Base-by-base conservation (phyloP, 441 rosid genomes). In the Gossypium gossypioides region DNA sequence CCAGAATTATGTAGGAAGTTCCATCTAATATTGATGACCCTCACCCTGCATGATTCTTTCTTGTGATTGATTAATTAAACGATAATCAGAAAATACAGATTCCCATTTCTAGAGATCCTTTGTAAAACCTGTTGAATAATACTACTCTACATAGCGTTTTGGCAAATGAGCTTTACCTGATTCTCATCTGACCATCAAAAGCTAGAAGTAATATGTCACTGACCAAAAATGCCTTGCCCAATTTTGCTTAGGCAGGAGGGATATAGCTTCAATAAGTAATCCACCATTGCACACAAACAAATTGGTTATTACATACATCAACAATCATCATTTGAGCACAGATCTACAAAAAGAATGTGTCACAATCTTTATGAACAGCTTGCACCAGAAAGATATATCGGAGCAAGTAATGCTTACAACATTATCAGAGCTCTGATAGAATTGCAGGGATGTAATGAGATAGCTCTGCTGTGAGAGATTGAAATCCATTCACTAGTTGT, bases 391-490 rank as follows among this genome's bases (percentile, higher is more conserved):
- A 71, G 58, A 58, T 57, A 42, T 16, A 9, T 48, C 4, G 50
- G 29, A 46, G 73, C 66, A 75, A 60, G 71, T 55, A 46, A 62
- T 55, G 51, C 58, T 42, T 48, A 37, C 72, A 68, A 72, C 46
- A 58, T 7, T n/a, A 40, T 86, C 82, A 94, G 73, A 92, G 96
- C 84, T 95, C 98, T 1, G 99, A 93, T 75, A 95, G 96, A 81
- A 95, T 95, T 61, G 99, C 98, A 8, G 98, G 99, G 66, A 95
- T 95, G 85, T 92, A 95, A 81, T 95, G 99, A 24, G 98, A 92
- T 71, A 95, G 83, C 78, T 92, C 99, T 13, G 99, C 99, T 1
- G 99, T 95, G n/a, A 95, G 96, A 21, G 99, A 92, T 83, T 95
- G 99, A 78, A 95, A 95, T 57, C 99, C 99, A 46, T 95, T 95